Conservation (phyloP, 169 alveolate genomes). For the Babesia sp. region DNA sequence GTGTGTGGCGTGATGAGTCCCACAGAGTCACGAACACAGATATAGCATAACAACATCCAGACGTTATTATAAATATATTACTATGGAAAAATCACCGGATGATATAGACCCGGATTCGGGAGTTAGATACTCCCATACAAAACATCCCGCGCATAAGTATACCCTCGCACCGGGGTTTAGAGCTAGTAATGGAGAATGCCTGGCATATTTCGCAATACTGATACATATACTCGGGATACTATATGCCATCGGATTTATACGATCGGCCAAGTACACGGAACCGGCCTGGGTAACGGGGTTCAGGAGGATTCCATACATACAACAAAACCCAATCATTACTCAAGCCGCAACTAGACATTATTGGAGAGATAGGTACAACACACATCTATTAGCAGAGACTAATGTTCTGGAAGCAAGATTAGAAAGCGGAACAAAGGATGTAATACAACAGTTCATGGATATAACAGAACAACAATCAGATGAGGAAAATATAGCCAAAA, state of each 20-base stretch:
- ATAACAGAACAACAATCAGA: neutral
- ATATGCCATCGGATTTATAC: neutral
- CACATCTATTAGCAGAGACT: neutral
- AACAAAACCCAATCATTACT: neutral
- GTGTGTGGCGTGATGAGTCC: neutral
- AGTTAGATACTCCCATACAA: neutral
- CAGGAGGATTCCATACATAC: neutral
- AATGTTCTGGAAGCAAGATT: neutral
- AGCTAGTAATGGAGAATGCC: neutral
- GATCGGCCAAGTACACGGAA: neutral
- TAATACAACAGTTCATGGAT: neutral
- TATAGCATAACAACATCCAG: neutral
- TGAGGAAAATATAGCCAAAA: neutral
- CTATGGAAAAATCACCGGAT: neutral
- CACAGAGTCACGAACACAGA: neutral
- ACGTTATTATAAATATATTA: neutral
- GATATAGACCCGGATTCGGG: slow-evolving; percentile 1
- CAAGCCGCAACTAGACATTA: neutral
- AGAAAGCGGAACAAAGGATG: neutral
- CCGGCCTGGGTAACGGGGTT: slow-evolving; percentile 10
- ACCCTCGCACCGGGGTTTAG: slow-evolving; percentile 12
- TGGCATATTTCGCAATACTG: neutral
- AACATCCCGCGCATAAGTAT: slow-evolving; percentile 11
- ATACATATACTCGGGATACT: slow-evolving; percentile 4
- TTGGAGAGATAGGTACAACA: neutral